Conservation (phyloP, 2,329 filamentous ascomycete species). For the Phialophora macrospora region DNA sequence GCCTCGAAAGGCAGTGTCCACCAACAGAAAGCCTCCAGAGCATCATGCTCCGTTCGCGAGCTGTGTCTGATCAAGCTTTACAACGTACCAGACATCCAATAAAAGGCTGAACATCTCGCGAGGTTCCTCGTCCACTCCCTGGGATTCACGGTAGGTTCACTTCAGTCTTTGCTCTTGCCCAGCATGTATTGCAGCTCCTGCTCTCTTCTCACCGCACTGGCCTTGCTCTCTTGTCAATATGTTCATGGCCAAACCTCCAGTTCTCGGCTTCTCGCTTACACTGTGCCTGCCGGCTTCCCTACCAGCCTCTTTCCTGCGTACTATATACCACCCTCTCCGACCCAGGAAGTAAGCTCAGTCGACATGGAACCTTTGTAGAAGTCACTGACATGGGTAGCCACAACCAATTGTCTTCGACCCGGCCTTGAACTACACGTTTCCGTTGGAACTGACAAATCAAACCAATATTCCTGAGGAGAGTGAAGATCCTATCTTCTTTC, state of each 20-base stretch:
- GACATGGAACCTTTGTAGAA: background rate
- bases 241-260: constrained; percentile 19
- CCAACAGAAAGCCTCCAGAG: constrained; percentile 7
- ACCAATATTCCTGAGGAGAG: constrained; percentile 56
- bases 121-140: background rate
- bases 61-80: background rate
- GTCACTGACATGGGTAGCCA: constrained; percentile 44
- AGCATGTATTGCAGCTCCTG: constrained; percentile 26
- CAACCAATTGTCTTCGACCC: constrained; percentile 61
- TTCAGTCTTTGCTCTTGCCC: constrained; percentile 7
- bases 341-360: constrained; percentile 27
- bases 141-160: constrained; percentile 8
- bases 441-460: constrained; percentile 60
- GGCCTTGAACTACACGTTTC: constrained; percentile 60
- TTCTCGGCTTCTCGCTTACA: constrained; percentile 29
- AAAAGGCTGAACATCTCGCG: constrained; percentile 9
- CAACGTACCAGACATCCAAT: background rate
- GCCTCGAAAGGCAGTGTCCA: background rate
- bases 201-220: constrained; percentile 20
- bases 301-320: constrained; percentile 36
- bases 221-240: constrained; percentile 22
- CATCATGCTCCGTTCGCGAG: background rate
- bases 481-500: constrained; percentile 58
- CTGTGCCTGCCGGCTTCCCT: constrained; percentile 36
- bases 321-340: constrained; percentile 38